These are phyloP conservation scores for Trichoderma reesei DNA, from an alignment of 495 filamentous ascomycete genomes.

Conservation along the genomic window DNA sequence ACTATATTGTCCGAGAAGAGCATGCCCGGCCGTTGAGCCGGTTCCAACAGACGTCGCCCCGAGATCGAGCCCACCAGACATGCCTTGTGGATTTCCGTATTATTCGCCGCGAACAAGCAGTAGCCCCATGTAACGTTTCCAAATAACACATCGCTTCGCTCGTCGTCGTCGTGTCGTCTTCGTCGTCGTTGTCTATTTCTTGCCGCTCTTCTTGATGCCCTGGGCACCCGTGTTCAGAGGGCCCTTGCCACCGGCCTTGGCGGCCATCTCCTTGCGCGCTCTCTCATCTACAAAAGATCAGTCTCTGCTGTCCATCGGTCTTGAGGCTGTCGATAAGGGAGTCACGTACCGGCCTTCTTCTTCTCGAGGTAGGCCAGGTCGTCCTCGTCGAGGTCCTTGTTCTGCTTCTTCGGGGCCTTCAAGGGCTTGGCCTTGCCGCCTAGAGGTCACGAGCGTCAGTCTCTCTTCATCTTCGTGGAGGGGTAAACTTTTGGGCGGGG, in stretches of 20 bases:
- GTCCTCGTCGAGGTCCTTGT: conserved; percentile 67
- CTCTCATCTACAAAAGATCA: conserved; percentile 50
- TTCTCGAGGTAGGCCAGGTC: conserved; percentile 67
- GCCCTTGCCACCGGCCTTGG: conserved; percentile 50
- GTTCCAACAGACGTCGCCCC: neutral
- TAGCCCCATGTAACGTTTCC: neutral
- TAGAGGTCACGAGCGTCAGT: conserved; percentile 22
- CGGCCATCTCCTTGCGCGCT: conserved; percentile 63
- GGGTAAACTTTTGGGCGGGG: neutral
- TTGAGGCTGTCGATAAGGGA: neutral
- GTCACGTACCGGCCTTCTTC: conserved; percentile 55
- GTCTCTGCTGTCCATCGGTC: conserved; percentile 7
- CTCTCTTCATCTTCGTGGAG: neutral
- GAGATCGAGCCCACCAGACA: neutral
- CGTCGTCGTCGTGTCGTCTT: neutral
- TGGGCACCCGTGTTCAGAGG: conserved; percentile 62
- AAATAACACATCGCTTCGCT: neutral
- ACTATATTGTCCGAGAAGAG: neutral
- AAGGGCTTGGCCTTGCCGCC: conserved; percentile 81
- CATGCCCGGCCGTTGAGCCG: neutral
- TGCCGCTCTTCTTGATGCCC: conserved; percentile 86
- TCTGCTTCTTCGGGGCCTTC: conserved; percentile 69
- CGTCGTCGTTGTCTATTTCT: conserved; percentile 54
- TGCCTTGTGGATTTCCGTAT: neutral
- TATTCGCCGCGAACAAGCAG: neutral